These are phyloP conservation scores for Microthyrium microscopicum DNA, from an alignment of 2,329 filamentous ascomycete genomes.

Conservation along the genomic window DNA sequence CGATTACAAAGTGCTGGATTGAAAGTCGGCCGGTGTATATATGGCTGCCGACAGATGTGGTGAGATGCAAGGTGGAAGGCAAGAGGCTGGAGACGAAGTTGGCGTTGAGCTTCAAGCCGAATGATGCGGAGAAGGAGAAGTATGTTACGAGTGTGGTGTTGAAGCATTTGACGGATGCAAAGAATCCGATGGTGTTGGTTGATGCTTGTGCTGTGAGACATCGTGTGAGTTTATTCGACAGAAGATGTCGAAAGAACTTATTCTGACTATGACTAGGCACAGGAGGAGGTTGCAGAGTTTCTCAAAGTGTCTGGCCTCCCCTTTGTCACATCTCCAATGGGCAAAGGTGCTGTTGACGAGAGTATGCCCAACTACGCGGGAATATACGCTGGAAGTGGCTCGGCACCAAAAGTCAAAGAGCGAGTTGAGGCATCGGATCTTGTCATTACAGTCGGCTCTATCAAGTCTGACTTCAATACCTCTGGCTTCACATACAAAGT, in stretches of 20 bases:
- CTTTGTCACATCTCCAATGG: conserved; percentile 80
- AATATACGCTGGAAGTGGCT: conserved; percentile 70
- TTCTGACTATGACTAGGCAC: conserved; percentile 23
- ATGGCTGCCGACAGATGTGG: conserved; percentile 67
- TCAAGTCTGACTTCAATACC: conserved; percentile 68
- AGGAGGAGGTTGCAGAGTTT: conserved; percentile 56
- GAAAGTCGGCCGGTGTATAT: conserved; percentile 69
- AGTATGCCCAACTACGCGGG: conserved; percentile 60
- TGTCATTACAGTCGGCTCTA: conserved; percentile 51
- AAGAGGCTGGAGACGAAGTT: conserved; percentile 53
- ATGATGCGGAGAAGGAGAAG: conserved; percentile 55
- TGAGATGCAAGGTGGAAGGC: conserved; percentile 59
- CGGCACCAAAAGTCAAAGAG: conserved; percentile 44
- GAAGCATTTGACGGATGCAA: conserved; percentile 54
- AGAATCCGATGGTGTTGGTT: conserved; percentile 61
- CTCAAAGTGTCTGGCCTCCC: conserved; percentile 59
- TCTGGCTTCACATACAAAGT: conserved; percentile 69
- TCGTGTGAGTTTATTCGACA: conserved; percentile 20
- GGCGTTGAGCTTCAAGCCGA: conserved; percentile 45
- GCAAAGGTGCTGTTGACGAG: conserved; percentile 71
- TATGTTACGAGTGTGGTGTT: conserved; percentile 71
- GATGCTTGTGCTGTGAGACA: conserved; percentile 74
- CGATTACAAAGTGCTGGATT: conserved; percentile 57
- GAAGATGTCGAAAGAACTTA: neutral
- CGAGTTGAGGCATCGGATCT: conserved; percentile 54